These are phyloP conservation scores for Colletotrichum sp. DNA, from an alignment of 2,329 filamentous ascomycete genomes.

Conservation along the genomic window DNA sequence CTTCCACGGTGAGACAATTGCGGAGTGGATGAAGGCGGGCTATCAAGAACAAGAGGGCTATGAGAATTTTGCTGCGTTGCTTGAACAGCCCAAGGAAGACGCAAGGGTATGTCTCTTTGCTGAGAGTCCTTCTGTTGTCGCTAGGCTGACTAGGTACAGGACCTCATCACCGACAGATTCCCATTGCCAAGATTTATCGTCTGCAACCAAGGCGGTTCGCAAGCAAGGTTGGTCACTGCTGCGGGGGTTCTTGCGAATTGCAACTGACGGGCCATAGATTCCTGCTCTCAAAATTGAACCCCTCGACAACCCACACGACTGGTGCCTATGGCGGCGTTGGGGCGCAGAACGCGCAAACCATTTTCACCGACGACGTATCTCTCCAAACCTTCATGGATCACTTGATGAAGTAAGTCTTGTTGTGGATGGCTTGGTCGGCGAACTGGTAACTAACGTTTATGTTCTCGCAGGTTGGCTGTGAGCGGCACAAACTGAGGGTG, in stretches of 20 bases:
- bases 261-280: slow-evolving; percentile 63
- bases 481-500: slow-evolving; percentile 65
- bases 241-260: not conserved
- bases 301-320: slow-evolving; percentile 94
- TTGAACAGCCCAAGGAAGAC: slow-evolving; percentile 96
- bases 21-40: slow-evolving; percentile 96
- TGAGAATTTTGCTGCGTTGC: slow-evolving; percentile 87
- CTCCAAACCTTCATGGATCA: slow-evolving; percentile 99
- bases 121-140: not conserved
- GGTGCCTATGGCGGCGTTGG: slow-evolving; percentile 89
- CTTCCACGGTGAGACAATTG: slow-evolving; percentile 97
- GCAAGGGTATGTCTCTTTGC: slow-evolving; percentile 72
- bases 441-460: slow-evolving; percentile 11
- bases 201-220: slow-evolving; percentile 96
- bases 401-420: slow-evolving; percentile 85
- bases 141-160: slow-evolving; percentile 54
- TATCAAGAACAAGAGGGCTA: slow-evolving; percentile 99
- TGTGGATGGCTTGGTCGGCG: not conserved
- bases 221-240: slow-evolving; percentile 57
- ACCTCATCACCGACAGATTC: slow-evolving; percentile 96
- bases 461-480: slow-evolving; percentile 57
- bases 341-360: slow-evolving; percentile 89
- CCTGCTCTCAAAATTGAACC: slow-evolving; percentile 95
- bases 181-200: slow-evolving; percentile 98
- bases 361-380: slow-evolving; percentile 98